A percentile compares a stretch with the other conserved stretches of the same genome.
Evolutionary conservation across 169 alveolate genomes (phyloP).

Genomic region (Plasmodium coatneyi): DNA sequence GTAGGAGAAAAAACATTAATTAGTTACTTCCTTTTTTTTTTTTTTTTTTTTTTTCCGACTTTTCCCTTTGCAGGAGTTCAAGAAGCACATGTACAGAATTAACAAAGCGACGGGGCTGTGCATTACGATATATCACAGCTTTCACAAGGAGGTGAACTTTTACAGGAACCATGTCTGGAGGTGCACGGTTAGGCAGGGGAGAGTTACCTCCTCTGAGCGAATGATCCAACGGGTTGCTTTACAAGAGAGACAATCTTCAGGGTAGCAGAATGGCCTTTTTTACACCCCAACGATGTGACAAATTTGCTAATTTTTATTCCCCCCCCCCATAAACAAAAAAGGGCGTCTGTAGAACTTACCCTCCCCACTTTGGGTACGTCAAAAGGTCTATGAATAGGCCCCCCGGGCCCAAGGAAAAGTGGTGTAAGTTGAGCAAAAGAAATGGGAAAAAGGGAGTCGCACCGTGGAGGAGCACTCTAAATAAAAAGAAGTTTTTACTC

Average conservation of each 20-base stretch:
- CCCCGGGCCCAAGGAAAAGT: slow-evolving; percentile 92
- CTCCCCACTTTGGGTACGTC: slow-evolving; percentile 95
- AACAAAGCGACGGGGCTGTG: slow-evolving; percentile 92
- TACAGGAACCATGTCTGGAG: slow-evolving; percentile 94
- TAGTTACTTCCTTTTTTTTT: background rate
- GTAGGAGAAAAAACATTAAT: background rate
- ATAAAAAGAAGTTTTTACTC: background rate
- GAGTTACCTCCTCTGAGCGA: background rate
- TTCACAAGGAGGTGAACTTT: slow-evolving; percentile 93
- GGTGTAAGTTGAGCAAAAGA: slow-evolving; percentile 87
- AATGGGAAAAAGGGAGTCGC: background rate
- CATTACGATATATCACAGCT: slow-evolving; percentile 92
- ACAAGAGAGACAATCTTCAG: too few relatives aligned
- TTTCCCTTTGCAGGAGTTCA: slow-evolving; percentile 83
- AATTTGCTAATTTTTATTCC: background rate
- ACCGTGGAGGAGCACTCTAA: background rate
- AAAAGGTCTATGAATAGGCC: slow-evolving; percentile 92
- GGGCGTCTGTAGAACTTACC: slow-evolving; percentile 91
- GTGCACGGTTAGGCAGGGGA: slow-evolving; percentile 85
- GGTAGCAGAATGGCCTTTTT: background rate
- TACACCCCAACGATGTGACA: background rate
- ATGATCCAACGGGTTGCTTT: too few relatives aligned
- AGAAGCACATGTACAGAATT: slow-evolving; percentile 90
- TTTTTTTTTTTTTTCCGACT: background rate
- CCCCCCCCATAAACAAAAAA: slow-evolving; percentile 18